A percentile compares a stretch with the other conserved stretches of the same genome.
Conservation (phyloP, 169 alveolate genomes). For the Cryptosporidium xiaoi region DNA sequence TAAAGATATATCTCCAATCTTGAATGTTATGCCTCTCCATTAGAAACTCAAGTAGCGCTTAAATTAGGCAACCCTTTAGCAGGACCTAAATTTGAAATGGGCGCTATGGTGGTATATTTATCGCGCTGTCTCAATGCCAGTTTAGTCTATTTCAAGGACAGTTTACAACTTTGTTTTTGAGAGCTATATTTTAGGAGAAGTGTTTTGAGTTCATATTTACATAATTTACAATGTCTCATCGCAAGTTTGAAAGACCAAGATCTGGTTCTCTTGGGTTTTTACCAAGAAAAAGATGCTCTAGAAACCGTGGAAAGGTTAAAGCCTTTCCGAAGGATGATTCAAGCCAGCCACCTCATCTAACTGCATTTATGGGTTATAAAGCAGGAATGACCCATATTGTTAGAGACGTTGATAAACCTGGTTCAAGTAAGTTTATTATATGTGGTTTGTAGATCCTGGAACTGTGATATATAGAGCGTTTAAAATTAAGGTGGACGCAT, state of each 20-base stretch:
- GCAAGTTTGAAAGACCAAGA: conserved; percentile 99
- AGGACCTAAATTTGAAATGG: too few relatives aligned
- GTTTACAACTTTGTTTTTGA: too few relatives aligned
- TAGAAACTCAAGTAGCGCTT: too few relatives aligned
- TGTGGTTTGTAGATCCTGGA: conserved; percentile 21
- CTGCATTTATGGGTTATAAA: conserved; percentile 99
- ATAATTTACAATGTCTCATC: conserved; percentile 94
- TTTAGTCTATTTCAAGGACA: too few relatives aligned
- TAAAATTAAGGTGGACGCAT: conserved; percentile 27
- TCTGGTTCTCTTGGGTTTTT: conserved; percentile 99
- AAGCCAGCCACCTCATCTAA: conserved; percentile 94
- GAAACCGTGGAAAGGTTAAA: conserved; percentile 90
- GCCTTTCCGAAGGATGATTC: conserved; percentile 99
- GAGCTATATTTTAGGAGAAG: too few relatives aligned
- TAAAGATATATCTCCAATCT: too few relatives aligned
- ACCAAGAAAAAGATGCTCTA: conserved; percentile 95
- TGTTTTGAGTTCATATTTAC: too few relatives aligned
- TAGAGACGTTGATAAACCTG: conserved; percentile 98
- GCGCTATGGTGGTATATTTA: too few relatives aligned
- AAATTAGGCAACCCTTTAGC: too few relatives aligned
- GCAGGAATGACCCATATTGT: conserved; percentile 99
- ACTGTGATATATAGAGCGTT: conserved; percentile 41
- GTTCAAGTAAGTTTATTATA: conserved; percentile 85
- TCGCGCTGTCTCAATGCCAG: too few relatives aligned
- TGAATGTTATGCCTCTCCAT: too few relatives aligned